Evolutionary conservation across 805 yeast genomes (phyloP).

Genomic region (Metahyphopichia silvanorum): DNA sequence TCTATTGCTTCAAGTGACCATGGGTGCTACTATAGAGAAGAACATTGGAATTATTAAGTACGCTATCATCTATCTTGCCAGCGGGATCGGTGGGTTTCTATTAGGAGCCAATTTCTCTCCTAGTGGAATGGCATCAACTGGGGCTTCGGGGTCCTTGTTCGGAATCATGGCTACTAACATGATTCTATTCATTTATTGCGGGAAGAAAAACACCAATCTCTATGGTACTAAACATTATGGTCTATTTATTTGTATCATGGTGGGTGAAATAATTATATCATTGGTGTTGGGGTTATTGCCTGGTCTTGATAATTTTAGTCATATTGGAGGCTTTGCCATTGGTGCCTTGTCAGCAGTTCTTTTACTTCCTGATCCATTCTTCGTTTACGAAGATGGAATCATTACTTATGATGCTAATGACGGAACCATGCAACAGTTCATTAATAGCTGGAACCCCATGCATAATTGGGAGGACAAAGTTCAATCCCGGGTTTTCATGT

Average conservation of each 20-base stretch:
- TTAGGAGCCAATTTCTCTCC: constrained; percentile 71
- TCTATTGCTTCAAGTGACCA: constrained; percentile 54
- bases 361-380: constrained; percentile 55
- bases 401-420: constrained; percentile 31
- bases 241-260: constrained; percentile 42
- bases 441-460: constrained; percentile 39
- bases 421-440: constrained; percentile 27
- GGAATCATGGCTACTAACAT: constrained; percentile 66
- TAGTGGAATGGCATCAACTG: constrained; percentile 61
- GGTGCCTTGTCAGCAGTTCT: constrained; percentile 52
- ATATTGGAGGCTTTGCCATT: constrained; percentile 69
- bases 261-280: constrained; percentile 56
- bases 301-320: constrained; percentile 72
- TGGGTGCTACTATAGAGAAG: constrained; percentile 59
- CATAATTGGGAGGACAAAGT: constrained; percentile 32
- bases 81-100: constrained; percentile 66
- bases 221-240: constrained; percentile 46
- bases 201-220: constrained; percentile 45
- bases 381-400: constrained; percentile 37
- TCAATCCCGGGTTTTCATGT: constrained; percentile 39
- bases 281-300: constrained; percentile 67
- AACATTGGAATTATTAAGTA: constrained; percentile 54
- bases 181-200: constrained; percentile 50
- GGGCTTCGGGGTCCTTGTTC: constrained; percentile 70
- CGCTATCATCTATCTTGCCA: constrained; percentile 50